Evolutionary conservation across 1,284 basidiomycete genomes (phyloP), one percentile per base, ranked within the genome.

Genomic region (Irpex sp.): DNA sequence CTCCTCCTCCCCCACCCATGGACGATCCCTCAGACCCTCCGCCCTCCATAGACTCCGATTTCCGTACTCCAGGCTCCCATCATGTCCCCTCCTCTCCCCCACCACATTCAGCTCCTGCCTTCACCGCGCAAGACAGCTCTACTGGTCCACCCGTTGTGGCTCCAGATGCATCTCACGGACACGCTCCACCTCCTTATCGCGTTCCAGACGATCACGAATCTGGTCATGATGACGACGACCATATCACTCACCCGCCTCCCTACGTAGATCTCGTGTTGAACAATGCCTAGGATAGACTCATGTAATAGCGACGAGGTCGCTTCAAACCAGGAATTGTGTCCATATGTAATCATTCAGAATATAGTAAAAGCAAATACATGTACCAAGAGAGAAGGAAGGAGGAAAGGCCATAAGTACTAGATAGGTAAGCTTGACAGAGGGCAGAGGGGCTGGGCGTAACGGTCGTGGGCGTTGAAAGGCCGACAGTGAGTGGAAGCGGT

Each of bases 21-120:
- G 91, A 93, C 70, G 92, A 94, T 74, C 92, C 92, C 21, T 88
- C 88, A 1, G 89, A 92, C 73, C 89, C 89, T 34, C 93, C 92
- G 2, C 92, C 91, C 13, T 88, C 86, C 3, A 92, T 94, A 71
- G 88, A 93, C 73, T 88, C 89, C 8, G 89, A 87, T 58, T 92
- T 90, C 72, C 80, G 89, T 62, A 85, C 84, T 5, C 87, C 86
- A 13, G 78, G 79, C 19, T 74, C 74, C 6, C 69, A 79, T 79
- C 19, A 78, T 80, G 44, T 68, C 77, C 11, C 76, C 75, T 47
- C 79, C 82, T 60, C 72, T 19, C 75, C 75, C 44, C 68, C 79
- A 58, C 71, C 79, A 3, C 71, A 78, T 57, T 69, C 77, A 4
- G 71, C 60, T 17, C 65, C 68, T 40, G 54, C 64, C 54, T 56